A percentile compares a stretch with the other conserved stretches of the same genome.
These are phyloP conservation scores for Lachancea dasiensis DNA, from an alignment of 805 yeast species.

Conservation along the genomic window DNA sequence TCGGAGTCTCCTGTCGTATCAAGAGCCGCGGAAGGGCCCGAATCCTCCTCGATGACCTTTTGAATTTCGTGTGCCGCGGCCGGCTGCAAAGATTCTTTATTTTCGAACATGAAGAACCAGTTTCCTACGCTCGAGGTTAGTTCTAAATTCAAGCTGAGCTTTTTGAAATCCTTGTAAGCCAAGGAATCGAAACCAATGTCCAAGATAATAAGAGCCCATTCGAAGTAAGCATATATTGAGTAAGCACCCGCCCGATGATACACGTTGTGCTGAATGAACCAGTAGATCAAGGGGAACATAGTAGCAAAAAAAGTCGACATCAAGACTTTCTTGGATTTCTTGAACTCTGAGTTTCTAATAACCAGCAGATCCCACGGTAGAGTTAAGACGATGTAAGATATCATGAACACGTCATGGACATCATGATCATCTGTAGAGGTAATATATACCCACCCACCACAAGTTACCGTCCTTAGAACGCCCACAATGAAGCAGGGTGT, in stretches of 20 bases:
- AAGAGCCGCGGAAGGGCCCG: constrained; percentile 1
- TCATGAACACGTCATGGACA: constrained; percentile 94
- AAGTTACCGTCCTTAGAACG: constrained; percentile 81
- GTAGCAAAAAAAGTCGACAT: constrained; percentile 61
- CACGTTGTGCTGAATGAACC: constrained; percentile 90
- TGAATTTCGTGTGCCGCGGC: constrained; percentile 6
- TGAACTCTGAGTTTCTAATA: constrained; percentile 39
- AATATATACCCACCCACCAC: constrained; percentile 98
- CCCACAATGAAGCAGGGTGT: constrained; percentile 43
- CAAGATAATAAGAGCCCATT: constrained; percentile 81
- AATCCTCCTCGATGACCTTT: constrained; percentile 7
- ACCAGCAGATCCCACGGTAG: constrained; percentile 82
- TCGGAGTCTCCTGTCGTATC: constrained; percentile 3
- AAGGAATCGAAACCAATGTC: constrained; percentile 84
- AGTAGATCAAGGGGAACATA: constrained; percentile 75
- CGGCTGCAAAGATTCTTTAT: constrained; percentile 10
- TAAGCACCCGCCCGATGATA: constrained; percentile 88
- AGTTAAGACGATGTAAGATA: constrained; percentile 78
- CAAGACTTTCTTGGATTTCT: constrained; percentile 42
- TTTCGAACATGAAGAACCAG: constrained; percentile 17
- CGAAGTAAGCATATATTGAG: constrained; percentile 88
- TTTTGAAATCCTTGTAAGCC: constrained; percentile 59
- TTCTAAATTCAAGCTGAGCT: constrained; percentile 6
- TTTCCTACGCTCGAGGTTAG: constrained; percentile 16
- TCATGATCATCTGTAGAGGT: constrained; percentile 97